Evolutionary conservation across 2,329 filamentous ascomycete genomes (phyloP).

Genomic region (Macrophomina tecta): DNA sequence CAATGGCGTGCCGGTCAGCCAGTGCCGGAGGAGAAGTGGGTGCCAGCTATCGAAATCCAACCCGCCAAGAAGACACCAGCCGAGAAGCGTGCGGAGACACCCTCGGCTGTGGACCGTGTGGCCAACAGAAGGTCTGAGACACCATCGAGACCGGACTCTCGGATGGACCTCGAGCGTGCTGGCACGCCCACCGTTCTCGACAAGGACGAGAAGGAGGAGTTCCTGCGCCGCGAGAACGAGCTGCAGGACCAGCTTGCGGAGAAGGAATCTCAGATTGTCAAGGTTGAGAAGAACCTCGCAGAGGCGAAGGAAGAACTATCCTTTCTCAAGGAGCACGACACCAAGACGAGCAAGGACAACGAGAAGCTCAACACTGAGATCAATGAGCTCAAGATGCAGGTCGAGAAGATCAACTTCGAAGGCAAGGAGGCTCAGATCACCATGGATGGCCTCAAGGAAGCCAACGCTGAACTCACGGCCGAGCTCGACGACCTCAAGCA

Average conservation of each 20-base stretch:
- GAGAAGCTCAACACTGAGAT: slow-evolving; percentile 84
- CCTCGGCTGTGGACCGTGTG: slow-evolving; percentile 52
- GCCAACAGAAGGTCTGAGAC: slow-evolving; percentile 56
- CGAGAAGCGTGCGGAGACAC: slow-evolving; percentile 64
- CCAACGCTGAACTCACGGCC: slow-evolving; percentile 87
- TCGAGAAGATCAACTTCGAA: slow-evolving; percentile 94
- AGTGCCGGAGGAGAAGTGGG: slow-evolving; percentile 91
- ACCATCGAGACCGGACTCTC: slow-evolving; percentile 65
- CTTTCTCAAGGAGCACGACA: slow-evolving; percentile 84
- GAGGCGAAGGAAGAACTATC: slow-evolving; percentile 86
- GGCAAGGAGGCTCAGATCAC: slow-evolving; percentile 96
- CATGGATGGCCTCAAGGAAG: slow-evolving; percentile 96
- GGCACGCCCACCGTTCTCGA: slow-evolving; percentile 89
- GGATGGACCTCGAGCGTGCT: slow-evolving; percentile 75
- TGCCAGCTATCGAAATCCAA: slow-evolving; percentile 67
- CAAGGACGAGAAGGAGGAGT: slow-evolving; percentile 97
- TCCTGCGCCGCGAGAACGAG: slow-evolving; percentile 92
- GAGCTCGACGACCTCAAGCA: slow-evolving; percentile 97
- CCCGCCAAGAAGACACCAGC: slow-evolving; percentile 55
- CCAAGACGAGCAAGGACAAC: slow-evolving; percentile 85
- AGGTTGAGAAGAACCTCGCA: slow-evolving; percentile 78
- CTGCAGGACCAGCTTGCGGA: slow-evolving; percentile 96
- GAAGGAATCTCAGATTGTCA: slow-evolving; percentile 80
- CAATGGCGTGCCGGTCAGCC: slow-evolving; percentile 86
- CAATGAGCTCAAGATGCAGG: slow-evolving; percentile 94